Evolutionary conservation across 2,329 filamentous ascomycete species (phyloP).

Genomic region (Nigrospora oryzae): DNA sequence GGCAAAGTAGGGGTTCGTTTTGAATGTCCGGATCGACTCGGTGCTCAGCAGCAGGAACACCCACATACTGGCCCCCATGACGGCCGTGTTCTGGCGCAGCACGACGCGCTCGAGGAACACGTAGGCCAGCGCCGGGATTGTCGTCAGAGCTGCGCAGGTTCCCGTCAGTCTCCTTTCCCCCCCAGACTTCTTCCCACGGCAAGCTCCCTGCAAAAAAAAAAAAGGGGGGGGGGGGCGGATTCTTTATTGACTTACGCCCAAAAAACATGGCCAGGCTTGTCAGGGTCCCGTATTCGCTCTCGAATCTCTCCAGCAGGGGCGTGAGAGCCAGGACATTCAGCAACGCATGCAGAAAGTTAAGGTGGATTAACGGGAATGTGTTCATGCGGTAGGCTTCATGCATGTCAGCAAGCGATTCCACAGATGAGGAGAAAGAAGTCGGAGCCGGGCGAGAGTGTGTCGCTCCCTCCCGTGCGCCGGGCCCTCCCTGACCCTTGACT

Average conservation of each 20-base stretch:
- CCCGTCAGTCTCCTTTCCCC: neutral
- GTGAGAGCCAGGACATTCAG: constrained; percentile 74
- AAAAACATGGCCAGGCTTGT: constrained; percentile 82
- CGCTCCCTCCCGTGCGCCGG: too few species aligned
- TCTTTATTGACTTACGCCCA: constrained; percentile 59
- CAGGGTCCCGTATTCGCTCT: constrained; percentile 84
- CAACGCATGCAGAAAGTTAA: constrained; percentile 69
- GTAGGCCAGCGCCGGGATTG: constrained; percentile 76
- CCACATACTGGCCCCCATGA: constrained; percentile 87
- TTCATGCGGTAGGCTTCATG: constrained; percentile 78
- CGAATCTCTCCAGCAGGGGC: constrained; percentile 89
- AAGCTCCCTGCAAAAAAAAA: too few species aligned
- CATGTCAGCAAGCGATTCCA: neutral
- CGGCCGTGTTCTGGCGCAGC: constrained; percentile 60
- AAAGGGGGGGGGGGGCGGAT: too few species aligned
- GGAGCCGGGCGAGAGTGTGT: neutral
- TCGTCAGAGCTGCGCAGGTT: constrained; percentile 55
- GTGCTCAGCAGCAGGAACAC: constrained; percentile 80
- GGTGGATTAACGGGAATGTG: constrained; percentile 82
- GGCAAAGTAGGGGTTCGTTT: constrained; percentile 68
- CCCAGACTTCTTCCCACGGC: neutral
- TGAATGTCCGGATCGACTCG: constrained; percentile 81
- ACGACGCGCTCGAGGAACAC: constrained; percentile 68
- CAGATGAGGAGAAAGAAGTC: too few species aligned
- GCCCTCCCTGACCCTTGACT: too few species aligned